These are phyloP conservation scores for Aspergillus conjunctus DNA, from an alignment of 495 filamentous ascomycete genomes.

Conservation along the genomic window DNA sequence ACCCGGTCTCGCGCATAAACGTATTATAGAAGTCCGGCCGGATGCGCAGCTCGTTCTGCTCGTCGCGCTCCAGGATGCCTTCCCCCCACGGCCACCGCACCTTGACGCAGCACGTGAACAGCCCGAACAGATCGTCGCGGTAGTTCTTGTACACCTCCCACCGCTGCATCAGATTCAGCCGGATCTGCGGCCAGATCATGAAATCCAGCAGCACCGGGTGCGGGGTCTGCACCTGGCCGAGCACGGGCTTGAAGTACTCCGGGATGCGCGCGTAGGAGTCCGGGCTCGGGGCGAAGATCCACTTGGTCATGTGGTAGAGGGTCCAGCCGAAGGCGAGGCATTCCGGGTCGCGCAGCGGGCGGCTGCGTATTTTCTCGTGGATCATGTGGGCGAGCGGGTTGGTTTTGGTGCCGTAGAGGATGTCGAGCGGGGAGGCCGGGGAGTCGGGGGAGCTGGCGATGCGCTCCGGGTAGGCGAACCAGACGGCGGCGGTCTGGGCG, in stretches of 20 bases:
- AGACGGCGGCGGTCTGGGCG: constrained; percentile 16
- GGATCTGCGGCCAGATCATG: constrained; percentile 28
- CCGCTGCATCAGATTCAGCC: constrained; percentile 28
- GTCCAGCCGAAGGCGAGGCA: constrained; percentile 28
- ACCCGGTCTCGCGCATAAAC: constrained; percentile 30
- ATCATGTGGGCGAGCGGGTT: constrained; percentile 34
- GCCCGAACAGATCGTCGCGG: constrained; percentile 28
- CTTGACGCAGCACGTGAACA: constrained; percentile 33
- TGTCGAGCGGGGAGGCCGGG: constrained; percentile 30
- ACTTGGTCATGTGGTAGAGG: constrained; percentile 28
- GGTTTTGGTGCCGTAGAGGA: constrained; percentile 33
- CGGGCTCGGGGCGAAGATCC: constrained; percentile 29
- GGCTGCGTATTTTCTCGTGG: constrained; percentile 21
- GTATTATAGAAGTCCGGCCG: constrained; percentile 27
- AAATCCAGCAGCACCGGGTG: constrained; percentile 29
- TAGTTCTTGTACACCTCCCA: constrained; percentile 26
- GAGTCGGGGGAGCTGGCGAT: constrained; percentile 27
- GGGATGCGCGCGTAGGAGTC: constrained; percentile 24
- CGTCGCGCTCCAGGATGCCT: constrained; percentile 29
- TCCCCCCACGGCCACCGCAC: constrained; percentile 38
- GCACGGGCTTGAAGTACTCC: constrained; percentile 21
- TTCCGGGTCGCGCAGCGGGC: constrained; percentile 35
- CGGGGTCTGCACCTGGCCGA: constrained; percentile 25
- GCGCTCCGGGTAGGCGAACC: constrained; percentile 23
- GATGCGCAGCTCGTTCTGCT: constrained; percentile 26